Conservation (phyloP, 371 early-diverging fungal genomes). For the Mortierella sp. region DNA sequence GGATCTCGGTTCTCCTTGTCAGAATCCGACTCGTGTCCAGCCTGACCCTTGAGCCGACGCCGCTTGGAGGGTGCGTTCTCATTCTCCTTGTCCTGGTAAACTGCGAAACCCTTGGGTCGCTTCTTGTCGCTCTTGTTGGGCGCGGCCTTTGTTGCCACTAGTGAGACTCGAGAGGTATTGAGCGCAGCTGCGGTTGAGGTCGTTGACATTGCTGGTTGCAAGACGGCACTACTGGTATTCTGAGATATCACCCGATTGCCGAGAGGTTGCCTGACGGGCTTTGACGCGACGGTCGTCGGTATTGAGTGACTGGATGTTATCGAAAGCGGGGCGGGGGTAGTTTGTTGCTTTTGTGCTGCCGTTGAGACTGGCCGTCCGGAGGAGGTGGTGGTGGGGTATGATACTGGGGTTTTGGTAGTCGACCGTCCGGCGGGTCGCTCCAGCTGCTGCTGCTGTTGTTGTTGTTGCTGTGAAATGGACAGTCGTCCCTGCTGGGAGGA, state of each 20-base stretch:
- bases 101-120: conserved; percentile 20
- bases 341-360: neutral
- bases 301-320: neutral
- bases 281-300: neutral
- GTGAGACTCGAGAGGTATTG: neutral
- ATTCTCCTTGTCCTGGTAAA: conserved; percentile 30
- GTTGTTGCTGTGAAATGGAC: neutral
- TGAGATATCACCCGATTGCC: neutral
- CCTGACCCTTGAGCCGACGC: neutral
- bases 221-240: neutral
- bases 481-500: conserved; percentile 1
- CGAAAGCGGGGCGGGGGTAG: neutral
- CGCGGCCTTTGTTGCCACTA: neutral
- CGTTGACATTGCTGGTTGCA: neutral
- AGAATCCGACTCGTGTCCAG: conserved; percentile 14
- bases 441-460: neutral
- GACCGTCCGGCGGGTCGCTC: neutral
- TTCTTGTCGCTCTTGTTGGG: conserved; percentile 19
- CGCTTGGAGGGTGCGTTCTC: conserved; percentile 22
- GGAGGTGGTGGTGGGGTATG: neutral
- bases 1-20: conserved; percentile 48
- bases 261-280: neutral
- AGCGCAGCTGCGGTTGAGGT: neutral
- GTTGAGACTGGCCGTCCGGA: neutral
- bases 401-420: neutral